Evolutionary conservation across 352 stramenopile species (phyloP), one percentile per base, ranked within the genome.

Genomic region (Blastocystis sp.): DNA sequence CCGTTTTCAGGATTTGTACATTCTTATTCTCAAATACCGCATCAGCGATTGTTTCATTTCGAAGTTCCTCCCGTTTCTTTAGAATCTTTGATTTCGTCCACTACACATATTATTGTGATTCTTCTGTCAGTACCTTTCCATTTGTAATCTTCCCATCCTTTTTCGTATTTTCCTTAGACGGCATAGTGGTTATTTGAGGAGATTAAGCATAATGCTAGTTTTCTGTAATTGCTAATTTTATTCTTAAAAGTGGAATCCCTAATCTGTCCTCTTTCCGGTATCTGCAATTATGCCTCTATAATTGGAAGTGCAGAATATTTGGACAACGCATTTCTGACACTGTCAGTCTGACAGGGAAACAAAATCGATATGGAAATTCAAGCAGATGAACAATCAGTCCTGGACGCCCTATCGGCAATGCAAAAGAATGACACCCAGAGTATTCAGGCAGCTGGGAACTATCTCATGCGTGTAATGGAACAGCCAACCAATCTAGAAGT

Each of bases 1-100:
- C 93, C 5, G 95, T 94, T 76, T 97, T 91, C 35, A 97, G 89
- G 57, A 98, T 94, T 92, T 98, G 95, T 11, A 93, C 93, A 89
- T 94, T 68, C 33, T 24, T 35, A 27, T 58, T 84, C 37, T 84
- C 73, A 24, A 40, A 66, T 5, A 84, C 33, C 0, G 73, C 73
- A 17, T 48, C 33, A 17, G 73, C 73, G 51, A 84, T 84, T 19
- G 42, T 35, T 57, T 84, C 51, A 37, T 56, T 84, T 30, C 73
- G 24, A 33, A 56, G 30, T 30, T 84, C 73, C 27, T 84, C 73
- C 48, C 68, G 64, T 4, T 62, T 68, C 73, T 68, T 84, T 24
- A 84, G 73, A 69, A 84, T 84, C 73, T 84, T 84, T 19, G 73
- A 84, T 11, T 84, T 84, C 73, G 51, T 66, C 73, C 73, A 84